Conservation (phyloP, 768 basidiomycete genomes). For the Xerocomellus dryophilus region DNA sequence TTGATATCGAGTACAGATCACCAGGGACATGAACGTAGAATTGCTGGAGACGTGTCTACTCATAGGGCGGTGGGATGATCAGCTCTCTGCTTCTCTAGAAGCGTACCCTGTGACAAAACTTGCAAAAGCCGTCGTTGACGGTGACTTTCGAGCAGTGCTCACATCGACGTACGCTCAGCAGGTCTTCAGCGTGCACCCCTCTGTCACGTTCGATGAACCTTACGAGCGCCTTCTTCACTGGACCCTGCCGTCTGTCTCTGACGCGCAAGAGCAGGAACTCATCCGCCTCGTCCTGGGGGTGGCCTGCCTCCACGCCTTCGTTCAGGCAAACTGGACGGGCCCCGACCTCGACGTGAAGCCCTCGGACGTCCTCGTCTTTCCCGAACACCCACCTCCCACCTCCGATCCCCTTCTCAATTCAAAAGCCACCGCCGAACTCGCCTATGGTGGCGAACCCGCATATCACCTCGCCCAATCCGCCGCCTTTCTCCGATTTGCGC, state of each 20-base stretch:
- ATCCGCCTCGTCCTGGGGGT: slow-evolving; percentile 63
- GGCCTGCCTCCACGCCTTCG: slow-evolving; percentile 83
- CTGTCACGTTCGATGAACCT: slow-evolving; percentile 37
- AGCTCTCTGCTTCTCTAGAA: slow-evolving; percentile 21
- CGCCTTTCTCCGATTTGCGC: slow-evolving; percentile 70
- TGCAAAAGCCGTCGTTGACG: slow-evolving; percentile 56
- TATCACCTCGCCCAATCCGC: slow-evolving; percentile 82
- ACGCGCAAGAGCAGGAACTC: slow-evolving; percentile 48
- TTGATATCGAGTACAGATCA: not conserved
- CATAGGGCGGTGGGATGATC: slow-evolving; percentile 43
- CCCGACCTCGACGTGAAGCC: slow-evolving; percentile 68
- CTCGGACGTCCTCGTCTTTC: slow-evolving; percentile 39
- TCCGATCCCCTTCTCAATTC: slow-evolving; percentile 55
- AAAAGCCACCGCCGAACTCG: slow-evolving; percentile 70
- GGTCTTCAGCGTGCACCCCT: slow-evolving; percentile 35
- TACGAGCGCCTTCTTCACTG: slow-evolving; percentile 38
- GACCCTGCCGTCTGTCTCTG: slow-evolving; percentile 24
- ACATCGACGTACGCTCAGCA: slow-evolving; percentile 43
- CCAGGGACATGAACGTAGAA: slow-evolving; percentile 19
- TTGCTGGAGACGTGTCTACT: slow-evolving; percentile 56
- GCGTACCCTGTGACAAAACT: slow-evolving; percentile 32
- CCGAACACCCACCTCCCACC: slow-evolving; percentile 23
- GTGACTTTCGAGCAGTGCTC: slow-evolving; percentile 54
- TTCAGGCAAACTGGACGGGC: slow-evolving; percentile 96
- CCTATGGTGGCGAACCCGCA: slow-evolving; percentile 87